A percentile compares a stretch with the other conserved stretches of the same genome.
Conservation (phyloP, 2,329 filamentous ascomycete genomes). For the Alternaria sp. region DNA sequence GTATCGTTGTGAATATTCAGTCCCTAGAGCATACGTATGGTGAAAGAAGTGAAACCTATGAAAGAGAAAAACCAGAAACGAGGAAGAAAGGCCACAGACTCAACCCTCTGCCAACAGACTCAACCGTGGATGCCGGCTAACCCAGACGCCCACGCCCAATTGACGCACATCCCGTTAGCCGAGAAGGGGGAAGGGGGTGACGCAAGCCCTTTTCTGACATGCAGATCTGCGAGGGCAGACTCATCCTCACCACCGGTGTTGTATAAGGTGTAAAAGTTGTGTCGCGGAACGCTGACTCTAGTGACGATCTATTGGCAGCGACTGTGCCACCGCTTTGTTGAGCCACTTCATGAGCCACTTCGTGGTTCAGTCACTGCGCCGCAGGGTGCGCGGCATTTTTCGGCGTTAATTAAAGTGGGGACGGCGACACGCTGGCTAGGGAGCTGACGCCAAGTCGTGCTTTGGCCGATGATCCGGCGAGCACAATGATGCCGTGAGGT, state of each 20-base stretch:
- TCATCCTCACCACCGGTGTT: conserved; percentile 1
- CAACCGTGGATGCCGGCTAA: conserved; percentile 5
- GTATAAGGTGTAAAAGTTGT: not conserved
- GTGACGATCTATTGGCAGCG: conserved; percentile 7
- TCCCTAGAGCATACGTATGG: not conserved
- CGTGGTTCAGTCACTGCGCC: conserved; percentile 20
- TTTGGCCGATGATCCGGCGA: conserved; percentile 1
- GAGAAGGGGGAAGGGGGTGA: conserved; percentile 4
- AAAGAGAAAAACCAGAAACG: not conserved
- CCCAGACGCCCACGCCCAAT: conserved; percentile 1
- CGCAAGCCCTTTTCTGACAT: conserved; percentile 12
- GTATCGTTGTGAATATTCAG: not conserved
- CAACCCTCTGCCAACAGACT: conserved; percentile 2
- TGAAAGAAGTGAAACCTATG: not conserved
- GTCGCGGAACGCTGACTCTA: not conserved
- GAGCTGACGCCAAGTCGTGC: not conserved
- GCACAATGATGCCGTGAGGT: not conserved
- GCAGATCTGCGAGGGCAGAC: conserved; percentile 2
- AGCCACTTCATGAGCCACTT: conserved; percentile 13
- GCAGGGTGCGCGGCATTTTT: conserved; percentile 5
- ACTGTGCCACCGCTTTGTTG: conserved; percentile 13
- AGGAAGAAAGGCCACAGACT: conserved; percentile 1
- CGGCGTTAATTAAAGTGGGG: not conserved
- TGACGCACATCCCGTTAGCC: conserved; percentile 14
- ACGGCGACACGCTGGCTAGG: not conserved